These are phyloP conservation scores for Aspergillus niger DNA, from an alignment of 2,329 filamentous ascomycete species.

Conservation along the genomic window DNA sequence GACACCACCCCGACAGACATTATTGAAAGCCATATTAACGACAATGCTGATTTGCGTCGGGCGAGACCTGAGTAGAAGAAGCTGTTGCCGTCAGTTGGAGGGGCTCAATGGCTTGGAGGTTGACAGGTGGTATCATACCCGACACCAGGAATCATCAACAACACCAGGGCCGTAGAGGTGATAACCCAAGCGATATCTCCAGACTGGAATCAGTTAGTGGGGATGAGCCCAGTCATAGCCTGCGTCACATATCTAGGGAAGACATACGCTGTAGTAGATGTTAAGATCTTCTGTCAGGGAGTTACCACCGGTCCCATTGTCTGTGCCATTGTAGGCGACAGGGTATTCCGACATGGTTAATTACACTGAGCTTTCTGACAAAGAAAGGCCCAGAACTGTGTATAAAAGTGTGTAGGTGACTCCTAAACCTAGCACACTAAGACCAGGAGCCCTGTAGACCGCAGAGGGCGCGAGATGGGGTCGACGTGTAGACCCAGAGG, in stretches of 20 bases:
- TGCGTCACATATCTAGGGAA: constrained; percentile 9
- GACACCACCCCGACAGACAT: constrained; percentile 76
- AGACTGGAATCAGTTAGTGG: constrained; percentile 52
- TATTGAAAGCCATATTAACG: constrained; percentile 81
- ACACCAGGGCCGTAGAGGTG: constrained; percentile 73
- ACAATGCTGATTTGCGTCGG: constrained; percentile 83
- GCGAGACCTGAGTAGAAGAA: constrained; percentile 95
- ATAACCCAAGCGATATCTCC: constrained; percentile 84
- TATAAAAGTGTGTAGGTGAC: background rate
- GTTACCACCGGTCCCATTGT: constrained; percentile 63
- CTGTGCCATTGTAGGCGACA: constrained; percentile 66
- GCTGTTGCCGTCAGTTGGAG: constrained; percentile 42
- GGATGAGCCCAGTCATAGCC: background rate
- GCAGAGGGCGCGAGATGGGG: background rate
- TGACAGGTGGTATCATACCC: constrained; percentile 52
- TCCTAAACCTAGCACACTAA: background rate
- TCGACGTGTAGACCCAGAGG: background rate
- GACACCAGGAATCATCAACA: constrained; percentile 92
- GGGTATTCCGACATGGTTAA: constrained; percentile 39
- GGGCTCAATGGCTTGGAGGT: background rate
- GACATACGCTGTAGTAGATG: constrained; percentile 68
- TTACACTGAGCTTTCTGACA: background rate
- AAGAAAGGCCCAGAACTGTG: background rate
- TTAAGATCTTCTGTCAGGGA: constrained; percentile 73
- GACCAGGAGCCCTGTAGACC: background rate